phyloP scores from a whole-genome alignment of 345 rosid genomes.

The Orychophragmus violaceus region DNA sequence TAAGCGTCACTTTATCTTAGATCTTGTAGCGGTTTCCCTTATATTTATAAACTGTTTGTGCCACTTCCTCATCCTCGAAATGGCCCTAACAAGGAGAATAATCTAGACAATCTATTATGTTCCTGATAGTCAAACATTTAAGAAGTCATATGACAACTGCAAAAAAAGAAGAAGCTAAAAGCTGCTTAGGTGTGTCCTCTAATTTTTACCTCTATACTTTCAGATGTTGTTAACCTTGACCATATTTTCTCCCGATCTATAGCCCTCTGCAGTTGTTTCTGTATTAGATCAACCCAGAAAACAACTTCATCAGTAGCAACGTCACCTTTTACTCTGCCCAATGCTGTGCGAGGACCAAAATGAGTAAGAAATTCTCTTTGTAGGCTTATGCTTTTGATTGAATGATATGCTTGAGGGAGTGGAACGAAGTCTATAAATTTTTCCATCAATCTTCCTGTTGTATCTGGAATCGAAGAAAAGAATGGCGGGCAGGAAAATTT shows the following conservation, averaged over 20 bases:
- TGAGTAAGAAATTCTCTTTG: slow-evolving; percentile 85
- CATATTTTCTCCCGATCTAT: slow-evolving; percentile 95
- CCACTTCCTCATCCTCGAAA: slow-evolving; percentile 11
- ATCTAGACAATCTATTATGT: slow-evolving; percentile 10
- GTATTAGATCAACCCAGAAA: slow-evolving; percentile 95
- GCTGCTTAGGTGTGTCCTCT: slow-evolving; percentile 7
- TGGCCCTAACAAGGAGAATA: not conserved
- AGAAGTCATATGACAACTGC: not conserved
- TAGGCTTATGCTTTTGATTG: slow-evolving; percentile 73
- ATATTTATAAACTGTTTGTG: not conserved
- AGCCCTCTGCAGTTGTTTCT: slow-evolving; percentile 76
- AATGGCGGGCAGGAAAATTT: slow-evolving; percentile 77
- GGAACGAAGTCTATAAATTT: slow-evolving; percentile 74
- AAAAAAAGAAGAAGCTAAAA: slow-evolving; percentile 6
- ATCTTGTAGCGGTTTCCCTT: not conserved
- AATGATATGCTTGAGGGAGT: slow-evolving; percentile 57
- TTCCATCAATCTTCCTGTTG: slow-evolving; percentile 81
- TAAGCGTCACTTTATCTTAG: not conserved
- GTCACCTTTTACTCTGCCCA: slow-evolving; percentile 65
- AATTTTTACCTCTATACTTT: slow-evolving; percentile 82
- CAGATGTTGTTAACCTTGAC: slow-evolving; percentile 92
- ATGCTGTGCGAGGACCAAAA: slow-evolving; percentile 88
- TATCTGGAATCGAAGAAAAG: slow-evolving; percentile 61
- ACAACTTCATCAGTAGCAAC: slow-evolving; percentile 63
- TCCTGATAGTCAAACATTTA: not conserved